Evolutionary conservation across 495 filamentous ascomycete species (phyloP).

Genomic region (Annulohypoxylon stygium): DNA sequence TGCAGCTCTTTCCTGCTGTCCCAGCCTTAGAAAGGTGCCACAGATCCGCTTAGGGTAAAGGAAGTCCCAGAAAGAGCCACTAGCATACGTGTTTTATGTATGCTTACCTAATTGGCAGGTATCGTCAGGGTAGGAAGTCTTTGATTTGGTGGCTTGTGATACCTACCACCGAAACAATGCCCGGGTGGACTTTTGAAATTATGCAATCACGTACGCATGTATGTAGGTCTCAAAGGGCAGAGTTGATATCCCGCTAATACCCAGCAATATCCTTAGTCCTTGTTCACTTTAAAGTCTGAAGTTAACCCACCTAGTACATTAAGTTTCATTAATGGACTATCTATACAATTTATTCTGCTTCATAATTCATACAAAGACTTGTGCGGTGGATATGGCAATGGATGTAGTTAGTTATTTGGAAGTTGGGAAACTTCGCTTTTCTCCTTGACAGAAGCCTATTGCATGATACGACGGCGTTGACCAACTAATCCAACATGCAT

Average conservation of each 20-base stretch:
- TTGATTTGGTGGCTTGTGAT: constrained; percentile 14
- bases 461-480: not conserved
- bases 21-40: constrained; percentile 13
- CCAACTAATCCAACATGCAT: not conserved
- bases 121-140: constrained; percentile 32
- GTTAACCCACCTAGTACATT: not conserved
- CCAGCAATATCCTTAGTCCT: not conserved
- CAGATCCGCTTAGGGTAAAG: constrained; percentile 18
- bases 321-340: too few species aligned
- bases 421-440: not conserved
- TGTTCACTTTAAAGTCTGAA: not conserved
- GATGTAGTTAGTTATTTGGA: not conserved
- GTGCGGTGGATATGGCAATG: too few species aligned
- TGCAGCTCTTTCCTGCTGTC: constrained; percentile 28
- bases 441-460: not conserved
- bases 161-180: constrained; percentile 23
- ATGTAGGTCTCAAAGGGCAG: not conserved
- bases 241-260: not conserved
- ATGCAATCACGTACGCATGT: not conserved
- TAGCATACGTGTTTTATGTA: constrained; percentile 16
- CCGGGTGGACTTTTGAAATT: not conserved
- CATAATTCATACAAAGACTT: not conserved
- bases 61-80: constrained; percentile 10
- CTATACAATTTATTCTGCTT: not conserved
- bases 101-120: constrained; percentile 26